Conservation (phyloP, 768 basidiomycete genomes). For the Boletus insuetus region DNA sequence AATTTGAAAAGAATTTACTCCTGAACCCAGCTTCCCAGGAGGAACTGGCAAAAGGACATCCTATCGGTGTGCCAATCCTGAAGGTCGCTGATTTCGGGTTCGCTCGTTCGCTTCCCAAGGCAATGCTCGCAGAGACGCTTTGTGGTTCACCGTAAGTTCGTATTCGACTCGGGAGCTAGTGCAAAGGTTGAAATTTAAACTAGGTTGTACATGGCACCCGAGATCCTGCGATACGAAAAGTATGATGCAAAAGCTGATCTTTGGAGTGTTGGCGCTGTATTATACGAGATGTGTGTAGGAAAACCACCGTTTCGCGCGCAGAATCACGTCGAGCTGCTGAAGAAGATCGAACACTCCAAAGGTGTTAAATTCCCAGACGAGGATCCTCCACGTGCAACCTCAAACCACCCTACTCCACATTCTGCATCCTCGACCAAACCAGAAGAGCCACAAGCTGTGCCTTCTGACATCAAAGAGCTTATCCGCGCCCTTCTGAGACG, state of each 20-base stretch:
- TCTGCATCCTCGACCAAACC: conserved; percentile 26
- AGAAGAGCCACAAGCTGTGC: conserved; percentile 57
- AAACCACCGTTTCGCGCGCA: conserved; percentile 92
- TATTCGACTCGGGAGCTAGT: background rate
- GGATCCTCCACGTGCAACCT: conserved; percentile 49
- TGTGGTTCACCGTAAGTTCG: conserved; percentile 90
- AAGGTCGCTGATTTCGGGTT: conserved; percentile 99
- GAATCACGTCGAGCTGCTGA: conserved; percentile 93
- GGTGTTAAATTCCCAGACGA: conserved; percentile 95
- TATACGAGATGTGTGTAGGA: conserved; percentile 94
- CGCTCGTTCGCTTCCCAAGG: conserved; percentile 85
- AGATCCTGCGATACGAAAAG: conserved; percentile 94
- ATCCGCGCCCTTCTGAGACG: conserved; percentile 83
- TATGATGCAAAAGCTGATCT: conserved; percentile 98
- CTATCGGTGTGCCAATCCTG: conserved; percentile 87
- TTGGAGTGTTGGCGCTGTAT: conserved; percentile 96
- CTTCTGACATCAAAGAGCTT: conserved; percentile 82
- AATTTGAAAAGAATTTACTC: conserved; percentile 69
- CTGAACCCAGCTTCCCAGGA: conserved; percentile 77
- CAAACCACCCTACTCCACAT: conserved; percentile 30
- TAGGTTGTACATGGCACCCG: conserved; percentile 98
- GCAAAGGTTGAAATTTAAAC: background rate
- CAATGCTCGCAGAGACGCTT: conserved; percentile 95
- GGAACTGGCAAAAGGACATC: conserved; percentile 85
- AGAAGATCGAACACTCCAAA: conserved; percentile 89